Conservation (phyloP, 495 filamentous ascomycete genomes). For the Penicillium parvum region DNA sequence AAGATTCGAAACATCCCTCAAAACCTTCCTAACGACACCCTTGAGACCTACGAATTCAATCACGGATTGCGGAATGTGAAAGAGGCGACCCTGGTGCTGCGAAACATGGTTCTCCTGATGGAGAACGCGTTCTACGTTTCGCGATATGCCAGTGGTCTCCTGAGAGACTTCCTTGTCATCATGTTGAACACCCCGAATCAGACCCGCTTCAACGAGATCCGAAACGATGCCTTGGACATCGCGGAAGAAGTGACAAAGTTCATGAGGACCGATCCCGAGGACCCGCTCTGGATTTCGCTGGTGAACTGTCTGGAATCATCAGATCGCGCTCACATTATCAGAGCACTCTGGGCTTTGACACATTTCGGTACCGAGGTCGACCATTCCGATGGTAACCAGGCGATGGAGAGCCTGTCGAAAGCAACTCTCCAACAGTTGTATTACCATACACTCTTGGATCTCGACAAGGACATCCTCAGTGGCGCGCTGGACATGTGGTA, state of each 20-base stretch:
- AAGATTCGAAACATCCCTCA: constrained; percentile 56
- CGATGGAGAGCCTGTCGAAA: constrained; percentile 65
- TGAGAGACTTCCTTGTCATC: constrained; percentile 78
- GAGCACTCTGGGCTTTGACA: constrained; percentile 76
- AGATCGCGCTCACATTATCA: constrained; percentile 83
- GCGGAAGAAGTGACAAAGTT: constrained; percentile 85
- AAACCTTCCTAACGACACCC: constrained; percentile 58
- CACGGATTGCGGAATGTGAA: constrained; percentile 69
- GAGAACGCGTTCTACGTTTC: constrained; percentile 86
- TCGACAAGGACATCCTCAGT: constrained; percentile 81
- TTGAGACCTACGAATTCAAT: constrained; percentile 69
- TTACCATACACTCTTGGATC: constrained; percentile 75
- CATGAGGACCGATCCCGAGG: constrained; percentile 62
- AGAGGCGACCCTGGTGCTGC: constrained; percentile 80
- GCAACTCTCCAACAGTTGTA: constrained; percentile 62
- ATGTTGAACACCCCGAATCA: constrained; percentile 72
- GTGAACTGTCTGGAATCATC: constrained; percentile 62
- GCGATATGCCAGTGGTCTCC: constrained; percentile 55
- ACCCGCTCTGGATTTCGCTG: constrained; percentile 75
- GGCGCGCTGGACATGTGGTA: constrained; percentile 93
- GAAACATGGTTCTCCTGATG: constrained; percentile 87
- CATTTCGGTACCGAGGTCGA: constrained; percentile 83
- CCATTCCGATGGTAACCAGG: constrained; percentile 59
- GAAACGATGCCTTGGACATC: constrained; percentile 88
- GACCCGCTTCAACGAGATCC: constrained; percentile 75